Conservation (phyloP, 2,329 filamentous ascomycete genomes). For the Calonectria montana region DNA sequence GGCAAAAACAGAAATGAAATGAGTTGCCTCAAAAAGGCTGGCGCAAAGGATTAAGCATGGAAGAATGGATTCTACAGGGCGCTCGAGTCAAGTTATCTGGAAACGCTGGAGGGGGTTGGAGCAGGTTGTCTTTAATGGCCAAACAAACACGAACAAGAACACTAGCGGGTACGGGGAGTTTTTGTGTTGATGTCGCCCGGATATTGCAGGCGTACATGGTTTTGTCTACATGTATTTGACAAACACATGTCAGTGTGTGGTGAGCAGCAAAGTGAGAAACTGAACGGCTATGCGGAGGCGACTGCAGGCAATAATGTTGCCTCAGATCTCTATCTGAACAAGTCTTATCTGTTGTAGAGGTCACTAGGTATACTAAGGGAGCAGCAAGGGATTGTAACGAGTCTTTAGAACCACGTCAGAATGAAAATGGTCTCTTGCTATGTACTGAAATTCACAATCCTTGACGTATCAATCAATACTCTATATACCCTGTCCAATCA, state of each 20-base stretch:
- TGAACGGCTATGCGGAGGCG: not conserved
- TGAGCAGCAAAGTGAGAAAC: not conserved
- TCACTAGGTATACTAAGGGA: not conserved
- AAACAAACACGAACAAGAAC: conserved; percentile 23
- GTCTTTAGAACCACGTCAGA: conserved; percentile 22
- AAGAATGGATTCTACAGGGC: conserved; percentile 23
- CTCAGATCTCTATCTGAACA: not conserved
- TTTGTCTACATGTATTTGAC: conserved; percentile 24
- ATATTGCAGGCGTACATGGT: conserved; percentile 32
- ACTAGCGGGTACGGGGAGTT: conserved; percentile 37
- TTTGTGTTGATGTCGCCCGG: conserved; percentile 21
- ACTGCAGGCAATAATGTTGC: conserved; percentile 1
- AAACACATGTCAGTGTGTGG: conserved; percentile 28
- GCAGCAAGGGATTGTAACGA: not conserved
- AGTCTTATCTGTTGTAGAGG: not conserved
- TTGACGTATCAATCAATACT: not conserved
- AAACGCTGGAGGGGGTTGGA: not conserved
- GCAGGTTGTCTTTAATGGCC: conserved; percentile 24
- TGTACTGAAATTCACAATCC: not conserved
- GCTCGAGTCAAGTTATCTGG: conserved; percentile 4
- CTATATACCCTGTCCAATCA: not conserved
- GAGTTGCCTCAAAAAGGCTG: conserved; percentile 23
- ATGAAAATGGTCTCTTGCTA: conserved; percentile 25
- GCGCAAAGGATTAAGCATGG: conserved; percentile 26
- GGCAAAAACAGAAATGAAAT: conserved; percentile 32